phyloP scores from a whole-genome alignment of 306 rosid genomes.

The Hippophae gyantsensis region DNA sequence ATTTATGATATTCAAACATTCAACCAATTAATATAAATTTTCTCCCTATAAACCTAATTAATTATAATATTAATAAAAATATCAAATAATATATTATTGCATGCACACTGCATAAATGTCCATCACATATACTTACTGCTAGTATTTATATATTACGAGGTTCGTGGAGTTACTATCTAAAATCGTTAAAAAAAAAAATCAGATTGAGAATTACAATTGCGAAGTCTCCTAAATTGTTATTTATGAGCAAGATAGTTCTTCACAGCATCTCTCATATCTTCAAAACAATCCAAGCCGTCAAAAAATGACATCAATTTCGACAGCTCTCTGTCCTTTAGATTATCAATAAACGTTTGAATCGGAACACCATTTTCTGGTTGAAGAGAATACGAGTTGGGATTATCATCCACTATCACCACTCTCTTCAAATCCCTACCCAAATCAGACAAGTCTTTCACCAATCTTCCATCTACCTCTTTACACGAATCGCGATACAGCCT shows the following conservation, averaged over 20 bases:
- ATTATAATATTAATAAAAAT: too few species aligned
- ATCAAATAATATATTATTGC: too few species aligned
- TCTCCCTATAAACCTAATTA: too few species aligned
- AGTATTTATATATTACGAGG: too few species aligned
- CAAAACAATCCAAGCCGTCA: slow-evolving; percentile 34
- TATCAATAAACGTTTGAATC: slow-evolving; percentile 50
- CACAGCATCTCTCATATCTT: slow-evolving; percentile 75
- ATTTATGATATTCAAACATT: too few species aligned
- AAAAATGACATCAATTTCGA: slow-evolving; percentile 43
- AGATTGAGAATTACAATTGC: neutral
- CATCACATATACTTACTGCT: too few species aligned
- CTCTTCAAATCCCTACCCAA: slow-evolving; percentile 57
- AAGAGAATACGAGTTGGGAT: slow-evolving; percentile 52
- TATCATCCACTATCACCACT: slow-evolving; percentile 75
- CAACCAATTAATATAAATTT: too few species aligned
- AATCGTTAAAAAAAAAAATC: too few species aligned
- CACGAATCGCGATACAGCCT: slow-evolving; percentile 76
- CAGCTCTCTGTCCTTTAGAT: slow-evolving; percentile 53
- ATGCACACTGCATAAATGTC: too few species aligned
- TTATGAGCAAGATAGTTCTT: slow-evolving; percentile 21
- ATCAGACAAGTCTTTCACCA: slow-evolving; percentile 59
- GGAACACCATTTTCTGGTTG: slow-evolving; percentile 78
- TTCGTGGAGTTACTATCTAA: too few species aligned
- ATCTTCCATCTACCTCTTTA: slow-evolving; percentile 47
- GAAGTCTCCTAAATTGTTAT: neutral